Conservation (phyloP, 1,284 basidiomycete species). For the Hortiboletus rubellus region DNA sequence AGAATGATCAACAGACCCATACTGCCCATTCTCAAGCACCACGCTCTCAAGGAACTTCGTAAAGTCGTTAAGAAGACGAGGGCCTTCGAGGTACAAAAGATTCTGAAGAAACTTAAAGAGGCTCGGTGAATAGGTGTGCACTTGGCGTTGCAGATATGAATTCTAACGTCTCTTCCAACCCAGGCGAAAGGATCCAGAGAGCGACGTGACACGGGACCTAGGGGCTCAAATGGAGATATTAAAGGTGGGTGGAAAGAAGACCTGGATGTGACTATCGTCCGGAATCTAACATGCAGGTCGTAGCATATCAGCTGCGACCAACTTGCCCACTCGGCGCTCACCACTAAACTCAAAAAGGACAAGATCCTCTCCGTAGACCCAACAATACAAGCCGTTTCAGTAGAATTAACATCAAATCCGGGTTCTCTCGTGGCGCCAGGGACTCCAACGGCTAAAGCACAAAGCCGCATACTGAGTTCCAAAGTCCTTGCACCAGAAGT, state of each 20-base stretch:
- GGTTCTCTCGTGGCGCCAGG: conserved; percentile 39
- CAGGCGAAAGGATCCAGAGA: conserved; percentile 44
- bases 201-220: conserved; percentile 48
- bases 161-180: conserved; percentile 3
- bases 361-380: conserved; percentile 50
- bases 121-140: conserved; percentile 49
- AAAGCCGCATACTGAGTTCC: conserved; percentile 74
- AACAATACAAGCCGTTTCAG: conserved; percentile 46
- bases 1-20: conserved; percentile 11
- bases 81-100: conserved; percentile 79
- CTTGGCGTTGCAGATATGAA: not conserved
- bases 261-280: not conserved
- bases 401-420: conserved; percentile 41
- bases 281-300: not conserved
- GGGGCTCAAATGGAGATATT: conserved; percentile 69
- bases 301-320: conserved; percentile 63
- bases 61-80: conserved; percentile 81
- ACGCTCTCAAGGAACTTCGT: conserved; percentile 63
- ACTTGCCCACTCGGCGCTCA: conserved; percentile 62
- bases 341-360: conserved; percentile 76
- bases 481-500: conserved; percentile 71
- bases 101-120: conserved; percentile 81
- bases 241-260: conserved; percentile 50
- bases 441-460: conserved; percentile 59
- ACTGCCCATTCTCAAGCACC: conserved; percentile 50